Base-by-base conservation (phyloP, 2,329 filamentous ascomycete species). In the Trichoderma oligosporum region DNA sequence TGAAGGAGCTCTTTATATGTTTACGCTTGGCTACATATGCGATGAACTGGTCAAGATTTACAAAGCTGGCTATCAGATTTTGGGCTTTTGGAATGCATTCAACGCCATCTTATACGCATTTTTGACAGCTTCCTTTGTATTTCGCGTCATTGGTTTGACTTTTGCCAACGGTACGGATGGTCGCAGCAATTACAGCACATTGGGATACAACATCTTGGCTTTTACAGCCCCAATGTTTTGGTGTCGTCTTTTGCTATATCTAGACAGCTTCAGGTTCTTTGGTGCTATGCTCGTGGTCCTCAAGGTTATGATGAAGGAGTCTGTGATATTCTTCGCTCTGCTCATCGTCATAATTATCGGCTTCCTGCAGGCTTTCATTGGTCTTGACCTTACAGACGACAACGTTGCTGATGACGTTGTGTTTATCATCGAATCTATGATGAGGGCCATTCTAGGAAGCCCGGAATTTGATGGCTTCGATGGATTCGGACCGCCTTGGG, bases 81-180 rank as follows among this genome's bases (percentile, higher is more conserved):
- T 99, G 56, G 87, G 90, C 18, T 99, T 99, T 71, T 97, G 94
- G 94, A 97, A 96, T 67, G 89, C 89, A 22, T 96, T 99, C 78
- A 99, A 99, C 72, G 82, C 83, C 24, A 80, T 87, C 0, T 79
- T 99, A 0, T 99, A 99, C 71, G 73, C 82, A 0, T 78, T 97
- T 1, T 78, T 99, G 31, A 82, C 85, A 0, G 82, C 89, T 3
- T 96, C 90, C 2, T 86, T 99, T 61, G 75, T 89, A 39, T 76
- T 92, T 35, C 87, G 94, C 31, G 82, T 96, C 64, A 79, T 95
- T 46, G 93, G 91, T 2, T 77, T 96, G 8, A 80, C 79, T 7
- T 83, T 93, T 61, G 69, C 76, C 0, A 67, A 78, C 11, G 74
- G 81, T 14, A 52, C 65, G 2, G 25, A 66, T 3, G 44, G 55